These are phyloP conservation scores for Euptelea pleiosperma DNA, from an alignment of 164 flowering plant genomes.

Conservation along the genomic window DNA sequence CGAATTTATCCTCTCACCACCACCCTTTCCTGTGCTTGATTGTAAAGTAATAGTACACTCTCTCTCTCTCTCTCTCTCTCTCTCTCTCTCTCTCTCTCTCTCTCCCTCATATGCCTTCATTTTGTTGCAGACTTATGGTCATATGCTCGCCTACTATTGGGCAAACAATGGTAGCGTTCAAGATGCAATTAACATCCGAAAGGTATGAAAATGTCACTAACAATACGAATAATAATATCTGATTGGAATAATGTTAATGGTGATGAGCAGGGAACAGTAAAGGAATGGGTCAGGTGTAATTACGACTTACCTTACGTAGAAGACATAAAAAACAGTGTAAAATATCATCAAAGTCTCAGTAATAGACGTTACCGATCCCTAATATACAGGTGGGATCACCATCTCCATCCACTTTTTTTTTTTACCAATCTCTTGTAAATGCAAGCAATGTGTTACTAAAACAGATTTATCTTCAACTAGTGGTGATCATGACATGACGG, in stretches of 20 bases:
- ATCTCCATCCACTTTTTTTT: background rate
- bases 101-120: background rate
- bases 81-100: background rate
- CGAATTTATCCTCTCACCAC: background rate
- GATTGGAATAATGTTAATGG: background rate
- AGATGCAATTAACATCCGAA: background rate
- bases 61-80: slow-evolving; percentile 6
- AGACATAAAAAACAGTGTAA: slow-evolving; percentile 14
- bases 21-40: slow-evolving; percentile 3
- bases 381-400: slow-evolving; percentile 13
- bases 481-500: slow-evolving; percentile 31
- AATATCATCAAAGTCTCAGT: slow-evolving; percentile 23
- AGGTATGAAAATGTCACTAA: background rate
- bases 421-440: background rate
- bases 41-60: slow-evolving; percentile 25
- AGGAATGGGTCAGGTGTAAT: slow-evolving; percentile 29
- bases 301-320: slow-evolving; percentile 6
- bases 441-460: background rate
- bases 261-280: slow-evolving; percentile 21
- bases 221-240: background rate
- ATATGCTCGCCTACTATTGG: too few species aligned
- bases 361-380: slow-evolving; percentile 15
- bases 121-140: background rate
- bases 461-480: slow-evolving; percentile 13
- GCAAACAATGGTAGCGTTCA: background rate